Conservation (phyloP, 2,329 filamentous ascomycete species). For the Cryphonectria carpinicola region DNA sequence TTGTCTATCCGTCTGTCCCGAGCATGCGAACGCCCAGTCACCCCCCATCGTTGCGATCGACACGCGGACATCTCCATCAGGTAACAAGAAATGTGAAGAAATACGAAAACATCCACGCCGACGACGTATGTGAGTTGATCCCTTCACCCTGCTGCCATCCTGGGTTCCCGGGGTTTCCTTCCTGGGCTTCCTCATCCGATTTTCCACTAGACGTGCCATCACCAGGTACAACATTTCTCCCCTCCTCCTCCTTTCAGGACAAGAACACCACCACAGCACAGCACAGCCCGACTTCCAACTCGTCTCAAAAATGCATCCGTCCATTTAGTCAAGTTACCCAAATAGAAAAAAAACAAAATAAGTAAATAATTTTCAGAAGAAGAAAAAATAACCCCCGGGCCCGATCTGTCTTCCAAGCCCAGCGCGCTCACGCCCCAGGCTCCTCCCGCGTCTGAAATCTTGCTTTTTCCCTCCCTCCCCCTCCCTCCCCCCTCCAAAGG, state of each 20-base stretch:
- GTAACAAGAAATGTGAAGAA: background rate
- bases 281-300: background rate
- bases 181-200: background rate
- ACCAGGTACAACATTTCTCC: background rate
- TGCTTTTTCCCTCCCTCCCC: background rate
- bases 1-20: background rate
- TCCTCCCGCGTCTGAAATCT: background rate
- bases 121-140: background rate
- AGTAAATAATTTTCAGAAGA: too few relatives aligned
- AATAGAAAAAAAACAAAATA: background rate
- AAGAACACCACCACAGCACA: background rate
- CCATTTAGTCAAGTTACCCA: background rate
- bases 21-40: background rate
- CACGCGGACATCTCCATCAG: background rate
- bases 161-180: background rate
- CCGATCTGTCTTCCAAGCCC: background rate
- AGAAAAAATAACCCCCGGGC: background rate
- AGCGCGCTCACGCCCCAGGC: background rate
- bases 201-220: background rate
- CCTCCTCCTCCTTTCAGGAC: background rate
- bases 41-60: background rate
- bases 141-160: background rate
- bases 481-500: background rate
- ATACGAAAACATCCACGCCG: background rate
- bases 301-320: background rate